Base-by-base conservation (phyloP, 2,329 filamentous ascomycete species). In the Penicillium sp. region DNA sequence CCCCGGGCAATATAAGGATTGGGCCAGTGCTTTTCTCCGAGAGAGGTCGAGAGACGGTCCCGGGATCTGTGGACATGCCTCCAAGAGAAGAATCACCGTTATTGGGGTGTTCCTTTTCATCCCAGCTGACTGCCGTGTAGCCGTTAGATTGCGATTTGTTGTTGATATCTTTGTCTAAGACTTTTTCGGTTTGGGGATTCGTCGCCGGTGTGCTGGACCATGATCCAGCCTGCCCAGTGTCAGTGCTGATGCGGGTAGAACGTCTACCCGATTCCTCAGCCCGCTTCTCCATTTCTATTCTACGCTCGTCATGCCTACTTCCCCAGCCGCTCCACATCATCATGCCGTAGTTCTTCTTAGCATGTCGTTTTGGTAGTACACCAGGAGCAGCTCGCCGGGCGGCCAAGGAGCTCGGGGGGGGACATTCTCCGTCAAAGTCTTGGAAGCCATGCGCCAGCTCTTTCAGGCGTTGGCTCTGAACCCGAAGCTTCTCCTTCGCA, bases 241-340 rank as follows among this genome's bases (percentile, higher is more conserved):
- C 68, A 12, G 69, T 61, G 26, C 67, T 71, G 2, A 53, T 58
- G 12, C 64, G 63, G 16, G 63, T 64, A 10, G 66, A 60, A 9
- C 53, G 63, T 11, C 53, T 61, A 9, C 65, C 66, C 2, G 53
- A 55, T 41, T 66, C 59, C 10, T 58, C 56, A 1, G 60, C 59
- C 19, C 62, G 59, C 2, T 60, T 46, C 35, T 74, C 71, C 43
- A 65, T 68, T 42, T 69, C 66, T 14, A 95, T 80, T 0, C 88
- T 89, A 59, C 81, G 81, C 71, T 93, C 84, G 69, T 97, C 94
- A 68, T 97, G 91, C 69, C 89, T 95, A 43, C 88, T 92, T 14
- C 90, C 91, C 89, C 91, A 95, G 1, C 88, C 79, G 47, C 86
- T 89, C 93, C 93, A 97, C 61, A 97, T 77, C 2, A 87, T 84